Evolutionary conservation across 192 early-diverging fungal genomes (phyloP).

Genomic region (Backusella parvicylindrica): DNA sequence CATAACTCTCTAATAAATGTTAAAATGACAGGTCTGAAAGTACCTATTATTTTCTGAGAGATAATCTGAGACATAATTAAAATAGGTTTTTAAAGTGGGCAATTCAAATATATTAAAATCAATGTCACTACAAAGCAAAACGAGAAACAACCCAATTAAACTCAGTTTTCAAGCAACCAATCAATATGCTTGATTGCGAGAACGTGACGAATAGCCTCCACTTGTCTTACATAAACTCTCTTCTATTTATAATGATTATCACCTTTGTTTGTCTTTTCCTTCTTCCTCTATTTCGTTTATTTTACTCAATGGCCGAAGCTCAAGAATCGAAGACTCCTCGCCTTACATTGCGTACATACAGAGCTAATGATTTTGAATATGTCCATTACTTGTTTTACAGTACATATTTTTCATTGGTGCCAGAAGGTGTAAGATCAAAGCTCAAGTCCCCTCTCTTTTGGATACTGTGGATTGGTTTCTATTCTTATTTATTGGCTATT

Average conservation of each 20-base stretch:
- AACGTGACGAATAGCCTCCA: background rate
- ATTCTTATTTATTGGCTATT: constrained; percentile 17
- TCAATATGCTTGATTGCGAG: background rate
- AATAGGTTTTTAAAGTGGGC: too few species aligned
- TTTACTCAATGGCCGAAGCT: background rate
- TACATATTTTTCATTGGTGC: constrained; percentile 29
- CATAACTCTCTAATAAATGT: too few species aligned
- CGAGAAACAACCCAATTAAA: background rate
- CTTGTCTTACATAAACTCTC: background rate
- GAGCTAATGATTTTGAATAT: constrained; percentile 20
- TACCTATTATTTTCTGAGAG: too few species aligned
- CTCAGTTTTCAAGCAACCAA: background rate
- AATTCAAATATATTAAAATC: too few species aligned
- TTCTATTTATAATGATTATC: background rate
- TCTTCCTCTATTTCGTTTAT: background rate
- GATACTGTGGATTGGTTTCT: constrained; percentile 22
- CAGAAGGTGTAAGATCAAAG: constrained; percentile 27
- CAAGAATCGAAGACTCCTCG: constrained; percentile 5
- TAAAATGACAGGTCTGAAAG: too few species aligned
- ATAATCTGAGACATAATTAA: too few species aligned
- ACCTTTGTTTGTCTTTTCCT: background rate
- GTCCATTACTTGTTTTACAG: constrained; percentile 27
- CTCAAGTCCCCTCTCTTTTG: constrained; percentile 23
- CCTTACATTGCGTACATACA: constrained; percentile 28
- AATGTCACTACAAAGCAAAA: too few species aligned